Conservation (phyloP, 2,329 filamentous ascomycete genomes). For the Rutstroemia sp. region DNA sequence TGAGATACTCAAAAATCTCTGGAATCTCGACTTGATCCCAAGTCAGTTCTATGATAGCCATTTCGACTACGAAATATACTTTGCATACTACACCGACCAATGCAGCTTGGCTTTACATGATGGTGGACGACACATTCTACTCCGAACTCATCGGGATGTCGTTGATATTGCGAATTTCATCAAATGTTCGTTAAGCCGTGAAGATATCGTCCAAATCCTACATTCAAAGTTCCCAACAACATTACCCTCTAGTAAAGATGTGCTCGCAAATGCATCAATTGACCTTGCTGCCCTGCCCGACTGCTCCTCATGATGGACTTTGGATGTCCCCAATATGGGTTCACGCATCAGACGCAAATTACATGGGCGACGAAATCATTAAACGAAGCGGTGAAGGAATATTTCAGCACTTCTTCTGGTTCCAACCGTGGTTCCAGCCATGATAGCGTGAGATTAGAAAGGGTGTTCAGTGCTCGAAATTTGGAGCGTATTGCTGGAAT, state of each 20-base stretch:
- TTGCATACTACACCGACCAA: slow-evolving; percentile 12
- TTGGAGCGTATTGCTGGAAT: not conserved
- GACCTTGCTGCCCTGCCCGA: not conserved
- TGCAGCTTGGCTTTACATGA: slow-evolving; percentile 9
- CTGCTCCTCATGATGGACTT: not conserved
- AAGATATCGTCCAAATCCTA: not conserved
- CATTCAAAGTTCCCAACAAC: not conserved
- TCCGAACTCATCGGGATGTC: slow-evolving; percentile 6
- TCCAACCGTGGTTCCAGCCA: not conserved
- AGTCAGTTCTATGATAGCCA: not conserved
- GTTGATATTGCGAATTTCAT: not conserved
- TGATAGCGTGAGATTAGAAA: not conserved
- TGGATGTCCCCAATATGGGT: not conserved
- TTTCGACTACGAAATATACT: slow-evolving; percentile 4
- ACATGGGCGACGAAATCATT: not conserved
- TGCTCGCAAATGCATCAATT: not conserved
- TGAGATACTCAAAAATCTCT: slow-evolving; percentile 6
- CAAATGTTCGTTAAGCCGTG: not conserved
- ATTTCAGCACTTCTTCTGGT: not conserved
- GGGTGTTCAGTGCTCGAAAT: not conserved
- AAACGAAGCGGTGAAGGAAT: not conserved
- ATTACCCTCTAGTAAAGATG: not conserved
- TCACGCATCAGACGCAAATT: not conserved
- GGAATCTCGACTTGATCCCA: not conserved
- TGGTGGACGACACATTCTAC: slow-evolving; percentile 2